Percentiles rank a stretch among this genome's conserved stretches.
Evolutionary conservation across 257 asterid species (phyloP).

Genomic region (Solanum verrucosum): DNA sequence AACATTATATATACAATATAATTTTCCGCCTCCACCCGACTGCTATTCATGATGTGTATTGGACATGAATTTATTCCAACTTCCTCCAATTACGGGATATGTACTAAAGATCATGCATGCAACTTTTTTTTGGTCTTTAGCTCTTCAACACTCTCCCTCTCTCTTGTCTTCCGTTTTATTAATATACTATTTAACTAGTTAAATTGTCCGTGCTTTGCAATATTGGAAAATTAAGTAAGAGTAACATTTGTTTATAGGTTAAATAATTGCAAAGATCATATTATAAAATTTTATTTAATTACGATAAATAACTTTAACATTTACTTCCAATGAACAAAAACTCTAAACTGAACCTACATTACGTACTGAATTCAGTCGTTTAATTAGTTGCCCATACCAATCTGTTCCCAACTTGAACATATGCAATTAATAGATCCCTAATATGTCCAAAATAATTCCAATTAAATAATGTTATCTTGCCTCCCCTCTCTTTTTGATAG

Average conservation of each 20-base stretch:
- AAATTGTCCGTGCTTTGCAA: neutral
- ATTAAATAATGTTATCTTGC: neutral
- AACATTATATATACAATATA: neutral
- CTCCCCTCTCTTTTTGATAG: neutral
- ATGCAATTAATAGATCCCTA: neutral
- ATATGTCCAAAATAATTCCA: neutral
- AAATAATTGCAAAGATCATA: neutral
- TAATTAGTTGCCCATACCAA: constrained; percentile 2
- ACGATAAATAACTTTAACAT: neutral
- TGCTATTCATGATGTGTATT: neutral
- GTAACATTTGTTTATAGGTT: neutral
- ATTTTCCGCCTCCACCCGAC: neutral
- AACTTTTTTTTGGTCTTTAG: neutral
- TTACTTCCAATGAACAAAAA: neutral
- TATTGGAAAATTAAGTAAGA: neutral
- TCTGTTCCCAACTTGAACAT: neutral
- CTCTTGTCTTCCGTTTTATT: neutral
- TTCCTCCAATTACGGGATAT: neutral
- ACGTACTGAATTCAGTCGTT: neutral
- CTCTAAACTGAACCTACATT: neutral
- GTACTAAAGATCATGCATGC: neutral
- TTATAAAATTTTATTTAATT: too few species aligned
- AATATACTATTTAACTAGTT: neutral
- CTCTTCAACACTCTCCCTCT: neutral
- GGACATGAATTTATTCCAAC: neutral